phyloP scores from a whole-genome alignment of 2,329 filamentous ascomycete genomes.

The Penicillium hordei region DNA sequence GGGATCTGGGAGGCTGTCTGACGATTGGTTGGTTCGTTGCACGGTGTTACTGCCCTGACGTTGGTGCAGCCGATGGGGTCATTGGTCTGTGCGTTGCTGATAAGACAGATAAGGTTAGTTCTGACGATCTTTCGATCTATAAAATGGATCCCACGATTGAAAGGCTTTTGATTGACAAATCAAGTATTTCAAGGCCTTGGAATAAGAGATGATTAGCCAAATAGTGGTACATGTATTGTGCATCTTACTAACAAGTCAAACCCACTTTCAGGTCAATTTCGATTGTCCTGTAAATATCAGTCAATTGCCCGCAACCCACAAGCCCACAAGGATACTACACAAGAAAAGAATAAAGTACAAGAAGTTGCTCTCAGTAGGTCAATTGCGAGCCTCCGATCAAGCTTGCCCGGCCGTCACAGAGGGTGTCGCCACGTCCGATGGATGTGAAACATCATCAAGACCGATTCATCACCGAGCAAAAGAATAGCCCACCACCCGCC shows the following conservation, averaged over 20 bases:
- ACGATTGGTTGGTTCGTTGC: constrained; percentile 5
- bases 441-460: constrained; percentile 8
- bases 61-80: not conserved
- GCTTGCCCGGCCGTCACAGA: constrained; percentile 7
- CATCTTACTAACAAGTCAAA: not conserved
- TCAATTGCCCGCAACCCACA: not conserved
- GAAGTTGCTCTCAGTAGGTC: constrained; percentile 1
- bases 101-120: constrained; percentile 3
- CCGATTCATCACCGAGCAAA: constrained; percentile 4
- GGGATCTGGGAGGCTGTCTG: not conserved
- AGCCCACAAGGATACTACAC: not conserved
- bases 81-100: constrained; percentile 1
- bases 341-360: not conserved
- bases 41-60: not conserved
- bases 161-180: not conserved
- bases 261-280: not conserved
- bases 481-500: not conserved
- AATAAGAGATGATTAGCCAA: not conserved
- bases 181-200: not conserved
- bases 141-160: not conserved
- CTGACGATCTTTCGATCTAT: not conserved
- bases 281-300: not conserved
- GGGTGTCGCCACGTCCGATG: constrained; percentile 10
- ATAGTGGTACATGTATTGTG: no score
- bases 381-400: constrained; percentile 7